Base-by-base conservation (phyloP, 2,329 filamentous ascomycete genomes). In the Sphaerulina populicola region DNA sequence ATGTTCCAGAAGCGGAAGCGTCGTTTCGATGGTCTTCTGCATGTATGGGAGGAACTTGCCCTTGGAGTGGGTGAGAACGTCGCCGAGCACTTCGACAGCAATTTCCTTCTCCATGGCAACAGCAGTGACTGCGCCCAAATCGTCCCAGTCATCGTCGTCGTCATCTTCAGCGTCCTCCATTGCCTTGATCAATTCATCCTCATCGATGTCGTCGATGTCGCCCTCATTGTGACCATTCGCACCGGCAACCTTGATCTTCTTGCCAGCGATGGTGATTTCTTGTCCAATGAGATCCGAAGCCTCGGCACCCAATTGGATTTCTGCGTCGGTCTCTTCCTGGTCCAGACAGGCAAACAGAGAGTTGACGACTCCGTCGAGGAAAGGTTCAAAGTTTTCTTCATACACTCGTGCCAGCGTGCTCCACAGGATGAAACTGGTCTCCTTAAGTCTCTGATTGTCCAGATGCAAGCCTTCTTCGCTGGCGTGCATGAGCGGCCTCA, bases 351-450 rank as follows among this genome's bases (percentile, higher is more conserved):
- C 82, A 59, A 93, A 85, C 21, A 97, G 78, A 48, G 84, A 83
- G 67, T 85, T 82, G 68, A 91, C 85, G 45, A 88, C 86, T 45
- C 85, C 86, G 0, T 79, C 76, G 6, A 93, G 78, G 72, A 88
- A 93, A 52, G 86, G 82, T 51, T 81, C 80, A 56, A 94, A 91
- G 49, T 89, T 77, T 64, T 88, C 85, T 63, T 85, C 83, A 70
- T 97, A 97, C 8, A 97, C 88, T 74, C 94, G 94, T 56, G 91
- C 86, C 66, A 98, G 82, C 37, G 87, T 88, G 59, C 88, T 89
- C 91, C 93, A 98, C 49, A 98, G 78, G 56, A 97, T 94, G 73
- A 95, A 98, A 68, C 88, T 95, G 56, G 89, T 96, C 75, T 98
- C 93, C 70, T 89, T 87, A 46, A 97, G 81, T 51, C 90, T 81